Base-by-base conservation (phyloP, 805 yeast species). In the Candida palmyrensis region DNA sequence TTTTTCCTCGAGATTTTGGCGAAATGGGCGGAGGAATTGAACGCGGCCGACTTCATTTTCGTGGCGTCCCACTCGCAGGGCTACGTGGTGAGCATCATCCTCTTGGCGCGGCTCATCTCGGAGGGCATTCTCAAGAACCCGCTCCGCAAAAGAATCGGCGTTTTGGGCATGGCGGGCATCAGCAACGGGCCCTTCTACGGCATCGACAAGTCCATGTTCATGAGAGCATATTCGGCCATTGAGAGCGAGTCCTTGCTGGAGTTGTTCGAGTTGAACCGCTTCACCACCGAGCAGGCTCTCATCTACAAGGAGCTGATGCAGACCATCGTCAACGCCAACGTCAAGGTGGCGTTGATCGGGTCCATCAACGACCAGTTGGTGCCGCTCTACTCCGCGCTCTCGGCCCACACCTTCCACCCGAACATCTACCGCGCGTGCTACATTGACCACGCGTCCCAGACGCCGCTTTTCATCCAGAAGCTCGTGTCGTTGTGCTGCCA, bases 11-110 rank as follows among this genome's bases (percentile, higher is more conserved):
- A 77, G 20, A 73, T 86, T 27, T 65, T 90, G 55, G 65, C 68
- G 43, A 79, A 78, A 50, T 84, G 90, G 86, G 53, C 64, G 25
- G 58, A 66, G n/a, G 71, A 68, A 21, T 59, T 83, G 12, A 60
- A 65, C 29, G 64, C 60, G 11, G 90, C 96, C 0, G 97, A 90
- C 55, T 82, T 82, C 41, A 75, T 90, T n/a, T 87, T 82, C 51
- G 74, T 90, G 41, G 96, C 96, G 2, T 80, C 95, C 1, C 98
- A 90, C 57, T 89, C 97, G 0, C 98, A 90, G 56, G 98, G 98
- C 0, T 80, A 90, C 29, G 97, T 96, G 0, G 97, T 92, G 0
- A 75, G 95, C 0, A 77, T 87, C 1, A 79, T 86, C 20, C 55
- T 90, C 18, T 59, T 88, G n/a, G 82, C 95, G 0, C 71, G 72